phyloP scores from a whole-genome alignment of 345 rosid species.

The Acer campestre region DNA sequence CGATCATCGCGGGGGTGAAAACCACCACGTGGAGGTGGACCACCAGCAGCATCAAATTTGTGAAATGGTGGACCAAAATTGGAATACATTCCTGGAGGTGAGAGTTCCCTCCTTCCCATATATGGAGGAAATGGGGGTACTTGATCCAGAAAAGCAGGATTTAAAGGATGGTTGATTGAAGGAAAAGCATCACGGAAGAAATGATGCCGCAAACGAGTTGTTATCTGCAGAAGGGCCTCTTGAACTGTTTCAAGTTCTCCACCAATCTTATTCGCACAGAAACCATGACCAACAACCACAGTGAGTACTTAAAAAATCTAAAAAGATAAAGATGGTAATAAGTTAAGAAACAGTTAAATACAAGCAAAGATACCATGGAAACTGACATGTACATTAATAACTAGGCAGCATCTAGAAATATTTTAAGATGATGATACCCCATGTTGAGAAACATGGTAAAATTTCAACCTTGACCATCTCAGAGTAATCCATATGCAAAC shows the following conservation, averaged over 20 bases:
- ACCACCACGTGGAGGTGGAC: slow-evolving; percentile 53
- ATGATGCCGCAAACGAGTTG: slow-evolving; percentile 62
- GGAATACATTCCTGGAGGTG: slow-evolving; percentile 53
- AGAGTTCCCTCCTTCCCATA: slow-evolving; percentile 67
- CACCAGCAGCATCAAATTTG: slow-evolving; percentile 57
- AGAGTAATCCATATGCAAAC: slow-evolving; percentile 14
- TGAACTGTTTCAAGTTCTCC: slow-evolving; percentile 70
- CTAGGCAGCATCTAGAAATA: neutral
- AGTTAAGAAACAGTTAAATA: neutral
- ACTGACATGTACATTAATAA: neutral
- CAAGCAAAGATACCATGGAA: neutral
- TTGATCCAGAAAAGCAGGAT: slow-evolving; percentile 57
- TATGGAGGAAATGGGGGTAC: slow-evolving; percentile 52
- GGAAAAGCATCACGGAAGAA: slow-evolving; percentile 60
- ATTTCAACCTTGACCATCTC: slow-evolving; percentile 11
- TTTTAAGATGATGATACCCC: neutral
- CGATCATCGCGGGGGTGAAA: slow-evolving; percentile 58
- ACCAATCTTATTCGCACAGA: slow-evolving; percentile 42
- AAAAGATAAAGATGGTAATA: neutral
- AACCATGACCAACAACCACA: slow-evolving; percentile 9
- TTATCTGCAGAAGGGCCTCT: slow-evolving; percentile 75
- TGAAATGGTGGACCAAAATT: slow-evolving; percentile 50
- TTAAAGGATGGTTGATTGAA: slow-evolving; percentile 47
- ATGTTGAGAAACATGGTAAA: neutral
- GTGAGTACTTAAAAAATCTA: neutral